A percentile compares a stretch with the other conserved stretches of the same genome.
Conservation (phyloP, 1,284 basidiomycete species). For the Malassezia slooffiae region DNA sequence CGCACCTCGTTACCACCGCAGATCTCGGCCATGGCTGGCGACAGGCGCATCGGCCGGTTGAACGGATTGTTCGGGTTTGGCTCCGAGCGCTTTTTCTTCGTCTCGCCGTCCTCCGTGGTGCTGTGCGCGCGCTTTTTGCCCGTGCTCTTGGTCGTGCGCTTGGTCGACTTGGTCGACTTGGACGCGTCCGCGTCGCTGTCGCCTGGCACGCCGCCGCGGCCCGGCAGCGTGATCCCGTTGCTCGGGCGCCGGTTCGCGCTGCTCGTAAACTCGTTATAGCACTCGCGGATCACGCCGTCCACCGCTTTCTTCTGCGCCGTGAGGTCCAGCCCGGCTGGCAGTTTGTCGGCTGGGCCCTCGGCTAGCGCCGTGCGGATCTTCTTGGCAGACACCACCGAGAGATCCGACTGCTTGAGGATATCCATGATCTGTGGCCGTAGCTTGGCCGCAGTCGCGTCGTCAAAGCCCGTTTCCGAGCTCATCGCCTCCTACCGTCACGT, state of each 20-base stretch:
- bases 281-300: slow-evolving; percentile 32
- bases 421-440: slow-evolving; percentile 33
- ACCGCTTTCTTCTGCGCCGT: slow-evolving; percentile 34
- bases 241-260: background rate
- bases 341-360: slow-evolving; percentile 22
- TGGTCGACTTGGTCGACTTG: slow-evolving; percentile 1
- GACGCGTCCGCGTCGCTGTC: too few species aligned
- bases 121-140: slow-evolving; percentile 14
- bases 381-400: slow-evolving; percentile 35
- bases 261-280: slow-evolving; percentile 33
- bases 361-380: slow-evolving; percentile 30
- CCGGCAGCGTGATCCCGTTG: slow-evolving; percentile 22
- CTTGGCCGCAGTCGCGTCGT: slow-evolving; percentile 18
- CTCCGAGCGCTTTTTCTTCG: slow-evolving; percentile 33
- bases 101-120: slow-evolving; percentile 18
- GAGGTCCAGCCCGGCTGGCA: slow-evolving; percentile 26
- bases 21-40: slow-evolving; percentile 33
- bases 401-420: slow-evolving; percentile 36
- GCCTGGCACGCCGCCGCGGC: slow-evolving; percentile 28
- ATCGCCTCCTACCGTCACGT: too few species aligned
- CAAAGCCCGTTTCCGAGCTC: too few species aligned
- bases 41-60: slow-evolving; percentile 38
- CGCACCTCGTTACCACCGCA: slow-evolving; percentile 38
- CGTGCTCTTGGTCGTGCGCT: background rate
- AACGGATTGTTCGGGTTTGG: slow-evolving; percentile 44